These are phyloP conservation scores for Apiospora aurea DNA, from an alignment of 2,329 filamentous ascomycete genomes.

Conservation along the genomic window DNA sequence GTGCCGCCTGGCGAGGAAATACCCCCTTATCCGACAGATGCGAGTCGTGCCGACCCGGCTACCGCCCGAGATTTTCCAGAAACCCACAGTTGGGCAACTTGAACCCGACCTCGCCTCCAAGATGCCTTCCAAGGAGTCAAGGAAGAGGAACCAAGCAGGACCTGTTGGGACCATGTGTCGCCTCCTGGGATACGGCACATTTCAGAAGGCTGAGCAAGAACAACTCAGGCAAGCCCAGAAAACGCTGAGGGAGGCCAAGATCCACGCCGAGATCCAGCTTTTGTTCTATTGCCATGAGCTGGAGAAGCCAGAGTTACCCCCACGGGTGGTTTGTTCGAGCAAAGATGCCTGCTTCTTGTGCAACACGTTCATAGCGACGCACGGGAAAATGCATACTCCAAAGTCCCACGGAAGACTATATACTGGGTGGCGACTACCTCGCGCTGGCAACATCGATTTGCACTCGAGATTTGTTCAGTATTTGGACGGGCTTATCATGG, in stretches of 20 bases:
- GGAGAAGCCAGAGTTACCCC: slow-evolving; percentile 36
- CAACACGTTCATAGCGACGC: slow-evolving; percentile 52
- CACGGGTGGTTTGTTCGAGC: slow-evolving; percentile 54
- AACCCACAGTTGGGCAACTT: background rate
- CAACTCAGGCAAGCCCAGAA: slow-evolving; percentile 29
- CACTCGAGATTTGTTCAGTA: slow-evolving; percentile 28
- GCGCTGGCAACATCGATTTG: background rate
- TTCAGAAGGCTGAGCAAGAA: too few species aligned
- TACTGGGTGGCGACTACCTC: slow-evolving; percentile 52
- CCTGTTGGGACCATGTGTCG: slow-evolving; percentile 7
- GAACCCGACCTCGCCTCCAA: slow-evolving; percentile 13
- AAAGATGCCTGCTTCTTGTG: slow-evolving; percentile 61
- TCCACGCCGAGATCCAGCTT: slow-evolving; percentile 60
- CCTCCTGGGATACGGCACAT: background rate
- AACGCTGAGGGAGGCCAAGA: slow-evolving; percentile 39
- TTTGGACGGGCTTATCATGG: slow-evolving; percentile 23
- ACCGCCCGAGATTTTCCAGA: too few species aligned
- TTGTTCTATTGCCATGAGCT: slow-evolving; percentile 52
- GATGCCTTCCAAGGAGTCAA: slow-evolving; percentile 30
- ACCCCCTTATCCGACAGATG: slow-evolving; percentile 39
- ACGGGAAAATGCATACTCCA: slow-evolving; percentile 50
- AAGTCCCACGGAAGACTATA: slow-evolving; percentile 54
- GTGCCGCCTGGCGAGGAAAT: slow-evolving; percentile 41
- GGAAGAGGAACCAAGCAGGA: background rate
- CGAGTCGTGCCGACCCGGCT: slow-evolving; percentile 41